Evolutionary conservation across 73 alveolate species (phyloP).

Genomic region (Diophrys sp.): DNA sequence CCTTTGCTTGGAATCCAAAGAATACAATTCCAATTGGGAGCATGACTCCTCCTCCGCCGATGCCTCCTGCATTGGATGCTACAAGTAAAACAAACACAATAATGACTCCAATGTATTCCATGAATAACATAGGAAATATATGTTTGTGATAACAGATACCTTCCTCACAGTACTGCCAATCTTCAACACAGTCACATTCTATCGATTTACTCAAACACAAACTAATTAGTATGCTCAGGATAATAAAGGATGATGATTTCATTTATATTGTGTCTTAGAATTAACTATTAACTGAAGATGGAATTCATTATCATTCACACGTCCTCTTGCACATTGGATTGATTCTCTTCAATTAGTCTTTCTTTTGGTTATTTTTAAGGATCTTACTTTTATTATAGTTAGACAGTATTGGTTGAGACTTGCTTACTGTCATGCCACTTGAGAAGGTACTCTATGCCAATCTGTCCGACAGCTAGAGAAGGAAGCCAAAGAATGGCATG

Average conservation of each 20-base stretch:
- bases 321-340: too few species aligned
- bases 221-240: too few species aligned
- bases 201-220: too few species aligned
- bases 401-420: background rate
- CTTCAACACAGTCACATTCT: background rate
- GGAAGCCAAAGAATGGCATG: slow-evolving; percentile 23
- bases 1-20: too few species aligned
- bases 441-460: background rate
- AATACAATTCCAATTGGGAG: slow-evolving; percentile 13
- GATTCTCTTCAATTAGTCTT: background rate
- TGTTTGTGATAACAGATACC: background rate
- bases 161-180: background rate
- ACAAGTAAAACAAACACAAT: background rate
- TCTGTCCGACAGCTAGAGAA: slow-evolving; percentile 30
- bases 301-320: too few species aligned
- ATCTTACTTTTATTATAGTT: background rate
- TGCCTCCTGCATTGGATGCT: slow-evolving; percentile 31
- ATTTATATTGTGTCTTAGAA: too few species aligned
- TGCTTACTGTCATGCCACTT: background rate
- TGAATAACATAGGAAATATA: background rate
- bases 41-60: slow-evolving; percentile 24
- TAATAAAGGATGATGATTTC: too few species aligned
- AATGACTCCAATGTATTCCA: background rate
- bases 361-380: background rate
- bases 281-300: too few species aligned